Percentiles rank a stretch among this genome's conserved stretches.
Conservation (phyloP, 176 grass and related monocot species). For the Aegilops longissima region DNA sequence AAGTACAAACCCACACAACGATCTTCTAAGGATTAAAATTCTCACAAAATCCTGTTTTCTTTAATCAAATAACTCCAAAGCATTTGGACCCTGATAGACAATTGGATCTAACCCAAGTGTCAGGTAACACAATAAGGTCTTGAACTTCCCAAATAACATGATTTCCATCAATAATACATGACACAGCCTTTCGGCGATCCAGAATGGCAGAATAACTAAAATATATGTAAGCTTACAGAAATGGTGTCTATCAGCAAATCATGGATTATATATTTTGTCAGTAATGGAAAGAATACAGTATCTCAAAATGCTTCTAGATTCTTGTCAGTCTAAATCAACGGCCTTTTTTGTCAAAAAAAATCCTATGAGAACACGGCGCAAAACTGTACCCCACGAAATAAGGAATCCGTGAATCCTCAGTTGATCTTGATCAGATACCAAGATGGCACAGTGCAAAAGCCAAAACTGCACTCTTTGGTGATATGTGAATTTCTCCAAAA, state of each 20-base stretch:
- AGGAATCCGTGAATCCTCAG: neutral
- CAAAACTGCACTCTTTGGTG: conserved; percentile 18
- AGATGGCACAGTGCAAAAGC: neutral
- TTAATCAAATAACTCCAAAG: neutral
- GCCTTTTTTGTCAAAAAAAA: neutral
- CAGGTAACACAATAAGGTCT: neutral
- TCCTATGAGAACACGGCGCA: neutral
- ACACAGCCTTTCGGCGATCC: neutral
- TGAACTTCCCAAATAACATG: neutral
- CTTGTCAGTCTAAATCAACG: conserved; percentile 3
- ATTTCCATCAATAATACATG: conserved; percentile 22
- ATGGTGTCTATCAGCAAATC: neutral
- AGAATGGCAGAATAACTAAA: neutral
- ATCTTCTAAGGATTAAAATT: neutral
- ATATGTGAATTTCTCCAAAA: conserved; percentile 7
- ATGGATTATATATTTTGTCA: neutral
- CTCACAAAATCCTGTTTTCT: neutral
- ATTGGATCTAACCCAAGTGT: neutral
- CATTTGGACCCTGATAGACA: neutral
- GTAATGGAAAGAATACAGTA: neutral
- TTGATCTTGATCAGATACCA: neutral
- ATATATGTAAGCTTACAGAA: neutral
- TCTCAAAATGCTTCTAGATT: conserved; percentile 8
- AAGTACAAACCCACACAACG: neutral
- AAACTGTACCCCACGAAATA: neutral